Evolutionary conservation across 192 early-diverging fungal species (phyloP), one percentile per base, ranked within the genome.

Genomic region (Rhizophagus clarus): DNA sequence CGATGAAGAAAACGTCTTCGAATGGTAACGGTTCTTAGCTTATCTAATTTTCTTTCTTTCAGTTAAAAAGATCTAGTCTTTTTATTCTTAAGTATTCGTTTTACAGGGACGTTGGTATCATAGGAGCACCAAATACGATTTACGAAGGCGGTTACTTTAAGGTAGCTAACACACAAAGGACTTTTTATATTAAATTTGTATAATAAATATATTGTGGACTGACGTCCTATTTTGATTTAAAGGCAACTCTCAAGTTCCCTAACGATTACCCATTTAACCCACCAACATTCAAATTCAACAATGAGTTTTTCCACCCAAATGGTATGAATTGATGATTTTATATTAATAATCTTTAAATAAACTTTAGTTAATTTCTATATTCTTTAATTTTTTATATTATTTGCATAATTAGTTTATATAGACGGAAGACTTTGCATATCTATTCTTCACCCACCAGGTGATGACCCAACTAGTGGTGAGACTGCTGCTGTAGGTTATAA

Each of bases 361-460:
- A 32, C 14, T 12, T 32, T 31, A 17, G 6, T 9, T 81, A 22
- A 17, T 40, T 61, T 5, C 17, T 56, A 51, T 29, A 28, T 37
- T 4, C 5, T 20, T 31, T 72, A 11, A 26, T 20, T 24, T 22
- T 28, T 32, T 61, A 34, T 34, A 24, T 69, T 74, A 45, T 80
- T 49, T 70, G 31, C 56, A 64, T 68, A 28, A 74, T 14, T 83
- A 88, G 94, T 98, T 24, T 98, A 98, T 78, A 51, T 88, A 14
- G 96, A 98, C 83, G 97, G 97, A 60, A 89, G 90, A 7, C 92
- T 98, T 24, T 97, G 96, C 86, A 98, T 98, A 63, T 97, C 96
- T 8, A 98, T 98, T 72, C 87, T 97, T 73, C 97, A 98, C 86
- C 91, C 96, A 31, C 96, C 97, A 5, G 97, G 95, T 56, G 95